Conservation (phyloP, 2,329 filamentous ascomycete species). For the Salinomyces thailandicus region DNA sequence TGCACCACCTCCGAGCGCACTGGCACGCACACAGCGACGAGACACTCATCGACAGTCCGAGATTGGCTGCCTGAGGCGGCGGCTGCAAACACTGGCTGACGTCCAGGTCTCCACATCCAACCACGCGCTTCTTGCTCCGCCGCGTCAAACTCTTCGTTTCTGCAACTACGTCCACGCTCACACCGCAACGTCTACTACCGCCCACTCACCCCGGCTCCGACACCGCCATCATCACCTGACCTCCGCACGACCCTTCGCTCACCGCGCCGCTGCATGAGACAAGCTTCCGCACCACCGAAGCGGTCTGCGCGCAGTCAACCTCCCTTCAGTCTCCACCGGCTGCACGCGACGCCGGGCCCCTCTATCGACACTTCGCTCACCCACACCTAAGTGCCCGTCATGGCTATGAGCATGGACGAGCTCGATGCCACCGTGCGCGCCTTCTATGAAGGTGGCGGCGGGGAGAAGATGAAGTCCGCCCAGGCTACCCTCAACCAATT, state of each 20-base stretch:
- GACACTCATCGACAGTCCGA: not conserved
- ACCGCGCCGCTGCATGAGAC: conserved; percentile 16
- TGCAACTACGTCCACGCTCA: too few relatives aligned
- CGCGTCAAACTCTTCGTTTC: not conserved
- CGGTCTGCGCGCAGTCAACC: conserved; percentile 23
- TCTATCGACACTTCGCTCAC: conserved; percentile 7
- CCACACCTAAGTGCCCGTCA: conserved; percentile 26
- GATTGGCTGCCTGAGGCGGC: not conserved
- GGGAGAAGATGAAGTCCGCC: conserved; percentile 87
- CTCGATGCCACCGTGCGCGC: conserved; percentile 91
- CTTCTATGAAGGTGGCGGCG: conserved; percentile 92
- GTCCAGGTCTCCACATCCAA: not conserved
- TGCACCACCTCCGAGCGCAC: too few relatives aligned
- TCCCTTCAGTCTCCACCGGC: conserved; percentile 14
- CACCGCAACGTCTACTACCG: too few relatives aligned
- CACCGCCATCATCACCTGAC: too few relatives aligned
- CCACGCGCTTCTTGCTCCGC: not conserved
- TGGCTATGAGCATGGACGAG: conserved; percentile 74
- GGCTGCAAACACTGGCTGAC: not conserved
- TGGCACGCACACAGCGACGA: not conserved
- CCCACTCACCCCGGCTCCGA: too few relatives aligned
- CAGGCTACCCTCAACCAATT: conserved; percentile 92
- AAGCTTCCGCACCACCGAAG: conserved; percentile 14
- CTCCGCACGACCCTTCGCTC: too few relatives aligned
- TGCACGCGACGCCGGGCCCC: conserved; percentile 11